Conservation (phyloP, 495 filamentous ascomycete genomes). For the Penicillium atrosanguineum region DNA sequence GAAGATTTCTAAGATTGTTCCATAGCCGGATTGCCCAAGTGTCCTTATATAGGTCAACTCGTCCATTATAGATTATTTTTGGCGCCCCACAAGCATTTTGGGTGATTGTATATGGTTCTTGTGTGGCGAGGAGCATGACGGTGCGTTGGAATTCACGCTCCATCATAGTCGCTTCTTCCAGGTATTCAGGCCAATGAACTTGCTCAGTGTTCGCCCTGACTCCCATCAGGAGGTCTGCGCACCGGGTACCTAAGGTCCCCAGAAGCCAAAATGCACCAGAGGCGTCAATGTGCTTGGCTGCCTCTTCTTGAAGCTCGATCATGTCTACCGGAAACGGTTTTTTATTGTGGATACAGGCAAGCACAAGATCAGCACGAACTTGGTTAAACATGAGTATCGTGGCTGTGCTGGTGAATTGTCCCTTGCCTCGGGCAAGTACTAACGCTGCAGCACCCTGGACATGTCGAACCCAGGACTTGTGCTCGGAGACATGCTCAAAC, state of each 20-base stretch:
- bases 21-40: slow-evolving; percentile 28
- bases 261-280: slow-evolving; percentile 20
- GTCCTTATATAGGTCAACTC: slow-evolving; percentile 17
- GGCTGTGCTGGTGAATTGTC: slow-evolving; percentile 46
- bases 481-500: slow-evolving; percentile 52
- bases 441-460: slow-evolving; percentile 53
- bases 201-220: slow-evolving; percentile 7
- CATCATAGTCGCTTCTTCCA: slow-evolving; percentile 19
- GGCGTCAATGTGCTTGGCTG: slow-evolving; percentile 16
- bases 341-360: slow-evolving; percentile 18
- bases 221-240: slow-evolving; percentile 13
- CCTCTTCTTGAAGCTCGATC: slow-evolving; percentile 27
- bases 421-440: slow-evolving; percentile 45
- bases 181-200: slow-evolving; percentile 10
- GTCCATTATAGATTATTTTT: slow-evolving; percentile 19
- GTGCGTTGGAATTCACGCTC: slow-evolving; percentile 15
- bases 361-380: slow-evolving; percentile 37
- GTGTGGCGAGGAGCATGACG: slow-evolving; percentile 13
- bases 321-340: slow-evolving; percentile 25
- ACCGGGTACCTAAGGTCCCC: slow-evolving; percentile 21
- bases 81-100: slow-evolving; percentile 5
- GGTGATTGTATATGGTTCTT: slow-evolving; percentile 26
- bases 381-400: slow-evolving; percentile 55
- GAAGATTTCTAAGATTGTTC: slow-evolving; percentile 25
- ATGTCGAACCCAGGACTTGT: slow-evolving; percentile 49